Base-by-base conservation (phyloP, 192 early-diverging fungal species). In the Dimargaris verticillata region DNA sequence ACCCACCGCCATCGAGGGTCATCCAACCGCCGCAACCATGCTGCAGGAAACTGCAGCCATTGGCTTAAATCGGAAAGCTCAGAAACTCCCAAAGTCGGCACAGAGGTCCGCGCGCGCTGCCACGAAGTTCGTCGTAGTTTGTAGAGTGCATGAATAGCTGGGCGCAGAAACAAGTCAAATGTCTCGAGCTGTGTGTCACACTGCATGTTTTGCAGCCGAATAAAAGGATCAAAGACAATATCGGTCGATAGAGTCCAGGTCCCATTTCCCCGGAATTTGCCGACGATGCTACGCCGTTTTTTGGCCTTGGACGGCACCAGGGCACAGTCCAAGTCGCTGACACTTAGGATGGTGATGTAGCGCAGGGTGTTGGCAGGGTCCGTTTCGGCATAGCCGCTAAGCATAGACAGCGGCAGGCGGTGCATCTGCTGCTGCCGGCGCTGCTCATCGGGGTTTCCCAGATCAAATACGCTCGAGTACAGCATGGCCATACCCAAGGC, bases 131-230 rank as follows among this genome's bases (percentile, higher is more conserved):
- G 57, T 1, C 41, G 57, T 14, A 59, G 57, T 20, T 59, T 59
- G n/a, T 59, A 59, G 18, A 59, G n/a, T 11, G 57, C 57, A 59
- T 59, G 57, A 20, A 59, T 59, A 38, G 57, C 57, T 20, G 57
- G 57, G 20, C 57, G 57, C 3, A 59, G 57, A 33, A 59, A 59
- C 38, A 59, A 13, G 29, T 59, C 57, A 7, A 59, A 26, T 17
- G 57, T 59, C 43, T 59, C 57, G 41, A 59, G 41, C 22, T 59
- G 57, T 1, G 57, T 59, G 43, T 59, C 57, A 33, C 57, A 59
- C n/a, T 44, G 57, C 14, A 59, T 18, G 43, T 59, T 59, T 22
- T 59, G 57, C 14, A 59, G 6, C 17, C 57, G 57, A 43, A 59
- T 41, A 44, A 20, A 38, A 3, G 57, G 57, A 44, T 41, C 43